Evolutionary conservation across 2,329 filamentous ascomycete genomes (phyloP).

Genomic region (Allantophomopsis cytisporea): DNA sequence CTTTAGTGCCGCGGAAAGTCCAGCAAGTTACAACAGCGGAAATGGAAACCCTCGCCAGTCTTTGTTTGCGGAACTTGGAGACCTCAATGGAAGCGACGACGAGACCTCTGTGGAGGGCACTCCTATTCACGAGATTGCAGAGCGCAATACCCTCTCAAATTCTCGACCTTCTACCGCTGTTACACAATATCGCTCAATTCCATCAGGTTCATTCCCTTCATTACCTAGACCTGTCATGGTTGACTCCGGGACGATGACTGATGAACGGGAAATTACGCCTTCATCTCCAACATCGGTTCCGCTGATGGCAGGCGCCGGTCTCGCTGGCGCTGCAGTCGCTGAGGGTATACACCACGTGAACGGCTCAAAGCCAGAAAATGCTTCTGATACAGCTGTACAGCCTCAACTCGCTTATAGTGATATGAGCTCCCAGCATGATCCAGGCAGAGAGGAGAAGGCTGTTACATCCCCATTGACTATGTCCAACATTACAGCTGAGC

Average conservation of each 20-base stretch:
- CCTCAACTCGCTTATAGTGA: constrained; percentile 32
- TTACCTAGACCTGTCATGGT: constrained; percentile 39
- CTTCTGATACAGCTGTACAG: no score
- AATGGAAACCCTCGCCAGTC: constrained; percentile 52
- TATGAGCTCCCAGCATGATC: constrained; percentile 34
- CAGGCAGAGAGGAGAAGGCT: constrained; percentile 35
- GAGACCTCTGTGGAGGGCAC: constrained; percentile 44
- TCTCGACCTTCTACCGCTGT: constrained; percentile 30
- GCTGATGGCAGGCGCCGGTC: constrained; percentile 4
- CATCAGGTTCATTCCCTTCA: constrained; percentile 28
- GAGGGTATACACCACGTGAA: constrained; percentile 3
- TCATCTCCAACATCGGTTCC: constrained; percentile 10
- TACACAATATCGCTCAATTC: constrained; percentile 13
- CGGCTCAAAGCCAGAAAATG: no score
- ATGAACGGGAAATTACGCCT: constrained; percentile 30
- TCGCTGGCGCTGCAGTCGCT: constrained; percentile 7
- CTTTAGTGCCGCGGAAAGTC: constrained; percentile 41
- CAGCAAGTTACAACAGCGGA: constrained; percentile 38
- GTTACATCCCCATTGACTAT: constrained; percentile 32
- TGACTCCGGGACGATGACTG: constrained; percentile 47
- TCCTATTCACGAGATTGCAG: constrained; percentile 17
- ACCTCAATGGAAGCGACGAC: constrained; percentile 60
- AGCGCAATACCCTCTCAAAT: no score
- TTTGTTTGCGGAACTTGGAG: constrained; percentile 80
- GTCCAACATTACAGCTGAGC: constrained; percentile 18